phyloP scores from a whole-genome alignment of 169 alveolate genomes.

The Theileria parva region DNA sequence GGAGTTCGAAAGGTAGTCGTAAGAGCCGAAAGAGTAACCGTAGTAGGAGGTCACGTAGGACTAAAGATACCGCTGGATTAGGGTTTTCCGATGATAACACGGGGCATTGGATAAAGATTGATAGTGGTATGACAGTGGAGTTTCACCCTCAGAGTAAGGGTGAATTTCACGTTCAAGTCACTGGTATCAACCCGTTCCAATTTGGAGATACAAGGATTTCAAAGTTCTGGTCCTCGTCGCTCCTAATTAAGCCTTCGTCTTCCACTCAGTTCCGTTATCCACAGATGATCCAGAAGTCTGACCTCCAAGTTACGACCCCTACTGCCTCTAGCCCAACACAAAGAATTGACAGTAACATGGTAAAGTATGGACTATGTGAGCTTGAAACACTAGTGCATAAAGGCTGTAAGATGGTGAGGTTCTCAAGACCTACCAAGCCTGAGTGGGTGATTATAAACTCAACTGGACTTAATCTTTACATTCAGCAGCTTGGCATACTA shows the following conservation, averaged over 20 bases:
- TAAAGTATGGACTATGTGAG: slow-evolving; percentile 50
- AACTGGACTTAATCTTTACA: slow-evolving; percentile 62
- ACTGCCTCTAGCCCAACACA: neutral
- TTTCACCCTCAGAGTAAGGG: slow-evolving; percentile 81
- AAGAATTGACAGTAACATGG: neutral
- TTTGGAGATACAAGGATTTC: neutral
- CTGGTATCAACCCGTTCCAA: slow-evolving; percentile 66
- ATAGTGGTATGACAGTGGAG: slow-evolving; percentile 78
- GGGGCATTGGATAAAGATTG: slow-evolving; percentile 57
- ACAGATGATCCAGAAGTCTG: neutral
- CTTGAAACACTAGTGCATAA: slow-evolving; percentile 52
- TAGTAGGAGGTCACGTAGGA: neutral
- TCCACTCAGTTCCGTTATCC: slow-evolving; percentile 55
- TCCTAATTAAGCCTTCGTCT: slow-evolving; percentile 45
- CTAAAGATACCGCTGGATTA: neutral
- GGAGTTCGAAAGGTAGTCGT: neutral
- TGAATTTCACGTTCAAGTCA: slow-evolving; percentile 68
- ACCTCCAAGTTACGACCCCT: neutral
- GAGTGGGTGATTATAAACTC: slow-evolving; percentile 61
- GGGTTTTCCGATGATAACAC: neutral
- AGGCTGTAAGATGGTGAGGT: slow-evolving; percentile 62
- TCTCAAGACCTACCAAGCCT: slow-evolving; percentile 37
- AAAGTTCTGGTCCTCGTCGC: slow-evolving; percentile 48
- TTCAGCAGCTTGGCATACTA: slow-evolving; percentile 51
- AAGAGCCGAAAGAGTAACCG: neutral